Percentiles rank a stretch among this genome's conserved stretches.
Evolutionary conservation across 225 moss, liverwort and hornwort species (phyloP).

Genomic region (Climacium dendroides): DNA sequence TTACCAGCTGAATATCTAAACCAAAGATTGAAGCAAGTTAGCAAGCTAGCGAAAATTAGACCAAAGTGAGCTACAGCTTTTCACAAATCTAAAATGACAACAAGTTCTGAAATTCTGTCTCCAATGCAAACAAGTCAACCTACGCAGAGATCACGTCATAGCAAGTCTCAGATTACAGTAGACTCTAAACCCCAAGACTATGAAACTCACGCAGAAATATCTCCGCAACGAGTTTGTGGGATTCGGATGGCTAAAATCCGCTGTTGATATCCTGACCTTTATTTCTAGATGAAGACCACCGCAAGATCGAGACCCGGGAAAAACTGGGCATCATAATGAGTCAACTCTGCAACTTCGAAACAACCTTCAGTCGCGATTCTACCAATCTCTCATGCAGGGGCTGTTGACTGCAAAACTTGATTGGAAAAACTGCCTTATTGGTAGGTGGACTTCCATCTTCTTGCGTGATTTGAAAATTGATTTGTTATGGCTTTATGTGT

Average conservation of each 20-base stretch:
- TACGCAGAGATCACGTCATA: neutral
- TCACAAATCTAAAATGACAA: neutral
- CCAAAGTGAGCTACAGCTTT: neutral
- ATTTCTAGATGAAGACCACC: neutral
- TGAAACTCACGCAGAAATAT: neutral
- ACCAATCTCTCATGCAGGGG: neutral
- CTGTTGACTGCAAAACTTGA: neutral
- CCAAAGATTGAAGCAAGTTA: neutral
- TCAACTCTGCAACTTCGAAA: neutral
- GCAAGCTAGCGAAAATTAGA: neutral
- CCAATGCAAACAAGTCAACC: neutral
- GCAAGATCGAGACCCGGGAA: neutral
- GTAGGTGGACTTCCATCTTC: neutral
- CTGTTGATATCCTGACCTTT: neutral
- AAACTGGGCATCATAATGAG: neutral
- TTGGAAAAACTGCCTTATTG: neutral
- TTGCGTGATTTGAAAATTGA: neutral
- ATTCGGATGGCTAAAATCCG: neutral
- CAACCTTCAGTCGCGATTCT: neutral
- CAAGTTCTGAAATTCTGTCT: neutral
- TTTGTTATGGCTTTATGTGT: neutral
- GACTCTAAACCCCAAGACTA: neutral
- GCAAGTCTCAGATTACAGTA: neutral
- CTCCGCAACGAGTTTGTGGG: neutral
- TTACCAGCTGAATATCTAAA: constrained; percentile 1